Base-by-base conservation (phyloP, 2,329 filamentous ascomycete genomes). In the Xylaria sp. region DNA sequence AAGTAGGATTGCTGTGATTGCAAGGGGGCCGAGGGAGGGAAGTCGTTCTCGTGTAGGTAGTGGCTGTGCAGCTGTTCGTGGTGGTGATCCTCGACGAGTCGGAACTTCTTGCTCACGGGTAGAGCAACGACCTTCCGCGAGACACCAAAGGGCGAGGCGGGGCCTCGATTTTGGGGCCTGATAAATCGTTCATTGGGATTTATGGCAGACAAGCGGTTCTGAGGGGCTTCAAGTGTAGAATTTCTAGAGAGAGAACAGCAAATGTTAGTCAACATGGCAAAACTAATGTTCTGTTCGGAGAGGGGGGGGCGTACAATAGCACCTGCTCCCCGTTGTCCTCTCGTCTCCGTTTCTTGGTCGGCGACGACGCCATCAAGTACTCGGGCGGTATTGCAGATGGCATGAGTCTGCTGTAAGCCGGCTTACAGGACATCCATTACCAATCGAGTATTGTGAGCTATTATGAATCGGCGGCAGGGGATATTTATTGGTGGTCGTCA, bases 261-360 rank as follows among this genome's bases (percentile, higher is more conserved):
- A 4, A 26, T 28, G 72, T 77, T 66, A 76, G 75, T 62, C 53
- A 59, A 63, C 31, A 69, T 26, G 48, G 69, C 57, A 60, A 70
- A 28, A 40, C n/a, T 11, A 33, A 13, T 63, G 10, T 66, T 59
- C n/a, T 63, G 10, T 66, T 59, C n/a, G 54, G 54, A 63, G 60
- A 65, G 44, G 61, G 66, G 23, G 66, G 66, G 28, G 17, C 76
- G 59, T 77, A 79, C 77, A 76, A 71, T 71, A 73, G 64, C 64
- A 71, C 54, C 56, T 78, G 76, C 31, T 76, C 71, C 53, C 62
- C 74, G 53, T 71, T 66, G 53, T 81, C 79, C 28, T 81, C 80
- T 38, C 74, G 72, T 67, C 80, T 79, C 65, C 80, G 77, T 68
- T 81, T 77, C 75, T 80, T 82, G 73, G 80, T 80, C 67, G 74